Conservation (phyloP, 129 eudicot species). For the Tagetes erecta region DNA sequence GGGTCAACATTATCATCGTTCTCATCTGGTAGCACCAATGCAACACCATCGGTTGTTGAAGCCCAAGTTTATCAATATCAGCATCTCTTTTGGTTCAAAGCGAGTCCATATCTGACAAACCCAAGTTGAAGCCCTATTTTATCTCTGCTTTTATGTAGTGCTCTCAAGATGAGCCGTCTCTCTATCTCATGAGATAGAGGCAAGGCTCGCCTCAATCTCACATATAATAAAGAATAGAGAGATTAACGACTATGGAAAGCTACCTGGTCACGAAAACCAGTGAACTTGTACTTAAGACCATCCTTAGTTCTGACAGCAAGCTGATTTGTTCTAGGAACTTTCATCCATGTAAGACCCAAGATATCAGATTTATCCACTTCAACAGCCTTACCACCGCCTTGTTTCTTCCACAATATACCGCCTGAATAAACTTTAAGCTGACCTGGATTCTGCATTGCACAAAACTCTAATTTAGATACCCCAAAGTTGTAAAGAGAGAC, state of each 20-base stretch:
- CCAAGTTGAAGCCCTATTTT: too few species aligned
- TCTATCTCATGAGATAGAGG: too few species aligned
- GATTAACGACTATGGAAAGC: background rate
- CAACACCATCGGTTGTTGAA: slow-evolving; percentile 61
- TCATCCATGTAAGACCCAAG: slow-evolving; percentile 76
- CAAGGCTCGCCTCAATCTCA: too few species aligned
- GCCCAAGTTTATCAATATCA: slow-evolving; percentile 84
- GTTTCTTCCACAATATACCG: slow-evolving; percentile 85
- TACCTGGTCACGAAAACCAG: slow-evolving; percentile 92
- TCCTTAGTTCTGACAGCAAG: slow-evolving; percentile 76
- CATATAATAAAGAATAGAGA: background rate
- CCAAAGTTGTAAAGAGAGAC: background rate
- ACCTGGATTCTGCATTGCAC: slow-evolving; percentile 71
- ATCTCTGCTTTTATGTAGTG: too few species aligned
- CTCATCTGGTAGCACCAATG: slow-evolving; percentile 54
- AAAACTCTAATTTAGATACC: background rate
- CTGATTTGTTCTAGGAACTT: slow-evolving; percentile 80
- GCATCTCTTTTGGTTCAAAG: too few species aligned
- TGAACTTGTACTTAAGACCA: slow-evolving; percentile 80
- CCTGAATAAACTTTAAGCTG: slow-evolving; percentile 77
- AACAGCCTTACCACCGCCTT: slow-evolving; percentile 94
- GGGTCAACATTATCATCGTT: slow-evolving; percentile 88
- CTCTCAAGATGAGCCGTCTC: too few species aligned
- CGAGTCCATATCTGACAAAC: too few species aligned
- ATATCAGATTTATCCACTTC: slow-evolving; percentile 79